Conservation (phyloP, 2,329 filamentous ascomycete species). For the Fonsecaea monophora region DNA sequence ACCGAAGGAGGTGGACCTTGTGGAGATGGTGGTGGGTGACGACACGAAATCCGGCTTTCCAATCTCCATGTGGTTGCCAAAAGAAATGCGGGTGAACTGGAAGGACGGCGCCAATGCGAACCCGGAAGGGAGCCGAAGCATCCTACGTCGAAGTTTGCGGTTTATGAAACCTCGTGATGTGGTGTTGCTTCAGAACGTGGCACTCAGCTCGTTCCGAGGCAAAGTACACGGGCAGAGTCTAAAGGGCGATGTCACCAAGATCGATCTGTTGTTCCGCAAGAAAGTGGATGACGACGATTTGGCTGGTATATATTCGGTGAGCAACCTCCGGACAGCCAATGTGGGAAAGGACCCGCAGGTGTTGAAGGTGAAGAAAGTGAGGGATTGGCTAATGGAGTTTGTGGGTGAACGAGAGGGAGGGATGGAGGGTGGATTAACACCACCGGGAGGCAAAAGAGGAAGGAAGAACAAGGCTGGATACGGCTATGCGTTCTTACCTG, state of each 20-base stretch:
- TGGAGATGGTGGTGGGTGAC: constrained; percentile 83
- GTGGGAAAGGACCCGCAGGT: constrained; percentile 57
- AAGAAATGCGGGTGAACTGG: constrained; percentile 40
- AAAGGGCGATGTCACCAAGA: constrained; percentile 70
- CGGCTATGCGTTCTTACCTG: constrained; percentile 44
- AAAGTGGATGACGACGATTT: constrained; percentile 59
- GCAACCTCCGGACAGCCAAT: constrained; percentile 54
- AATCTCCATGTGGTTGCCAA: constrained; percentile 79
- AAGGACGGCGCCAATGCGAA: constrained; percentile 39
- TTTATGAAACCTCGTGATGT: constrained; percentile 74
- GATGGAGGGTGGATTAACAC: constrained; percentile 32
- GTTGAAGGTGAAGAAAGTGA: constrained; percentile 70
- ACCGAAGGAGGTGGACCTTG: constrained; percentile 63
- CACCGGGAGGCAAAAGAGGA: constrained; percentile 28
- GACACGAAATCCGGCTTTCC: constrained; percentile 81
- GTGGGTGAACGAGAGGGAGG: constrained; percentile 55
- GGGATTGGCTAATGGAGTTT: constrained; percentile 77
- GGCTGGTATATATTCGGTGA: constrained; percentile 64
- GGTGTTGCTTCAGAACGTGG: constrained; percentile 79
- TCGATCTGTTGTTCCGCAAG: constrained; percentile 69
- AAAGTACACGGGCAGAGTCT: constrained; percentile 86
- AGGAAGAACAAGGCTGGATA: constrained; percentile 9
- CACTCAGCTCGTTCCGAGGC: constrained; percentile 74
- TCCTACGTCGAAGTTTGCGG: constrained; percentile 51
- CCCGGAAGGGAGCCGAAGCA: constrained; percentile 40